Evolutionary conservation across 352 stramenopile genomes (phyloP), one percentile per base, ranked within the genome.

Genomic region (Phytophthora sojae): DNA sequence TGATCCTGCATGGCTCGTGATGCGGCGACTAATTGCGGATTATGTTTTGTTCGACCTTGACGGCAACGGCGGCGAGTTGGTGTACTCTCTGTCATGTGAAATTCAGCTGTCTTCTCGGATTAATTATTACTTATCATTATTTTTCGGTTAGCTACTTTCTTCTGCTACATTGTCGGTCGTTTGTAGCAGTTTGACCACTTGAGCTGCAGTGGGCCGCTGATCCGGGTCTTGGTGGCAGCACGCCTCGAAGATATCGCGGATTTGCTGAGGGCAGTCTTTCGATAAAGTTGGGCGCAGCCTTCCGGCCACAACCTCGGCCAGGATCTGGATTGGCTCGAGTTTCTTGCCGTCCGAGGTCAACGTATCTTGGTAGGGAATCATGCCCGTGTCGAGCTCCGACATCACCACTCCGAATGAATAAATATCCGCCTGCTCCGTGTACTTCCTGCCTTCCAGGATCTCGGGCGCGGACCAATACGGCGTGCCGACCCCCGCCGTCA

Each of bases 221-320:
- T 64, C 32, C 2, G 80, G 68, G 35, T 85, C 71, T 19, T 77
- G 66, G 26, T 87, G 72, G 15, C 83, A 77, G 32, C 80, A 86
- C 2, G 57, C 57, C 19, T 69, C 73, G 5, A 65, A 76, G 25
- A 84, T 58, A 4, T 63, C 65, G 21, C 44, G 66, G 6, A 88
- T 80, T 9, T 58, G 60, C 2, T 60, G 44, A 6, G 76, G 77
- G 23, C 82, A 90, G 11, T 63, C 32, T 2, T 60, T 54, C 2
- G 55, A 78, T 35, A 88, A 85, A 19, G 37, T 77, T 14, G 80
- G 82, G 17, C 74, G 76, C 25, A 88, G 51, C 2, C 56, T 64
- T 15, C 78, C 78, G 9, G 74, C 61, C 50, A 81, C 74, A 9
- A 81, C 73, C 1, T 79, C 65, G 6, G 69, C 67, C 62, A 83